phyloP scores from a whole-genome alignment of 163 green algal species.

The Chlamydomonas reinhardtii region DNA sequence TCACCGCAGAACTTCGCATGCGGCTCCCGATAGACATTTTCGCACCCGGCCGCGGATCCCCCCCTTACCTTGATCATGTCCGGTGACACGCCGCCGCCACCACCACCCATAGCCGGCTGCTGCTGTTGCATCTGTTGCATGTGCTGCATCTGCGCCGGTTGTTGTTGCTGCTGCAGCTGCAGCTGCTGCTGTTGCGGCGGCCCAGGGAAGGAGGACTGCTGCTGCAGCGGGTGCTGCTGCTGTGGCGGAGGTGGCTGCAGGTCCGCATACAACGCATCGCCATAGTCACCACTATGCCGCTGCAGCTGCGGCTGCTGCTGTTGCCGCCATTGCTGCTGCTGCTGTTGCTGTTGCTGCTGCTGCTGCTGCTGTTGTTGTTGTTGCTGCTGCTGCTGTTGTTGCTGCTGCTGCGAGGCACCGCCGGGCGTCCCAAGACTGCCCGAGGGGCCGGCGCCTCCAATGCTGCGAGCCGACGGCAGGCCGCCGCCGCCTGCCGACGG shows the following conservation, averaged over 20 bases:
- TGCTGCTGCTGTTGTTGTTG: conserved; percentile 16
- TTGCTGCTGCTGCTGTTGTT: background rate
- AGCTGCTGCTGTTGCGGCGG: background rate
- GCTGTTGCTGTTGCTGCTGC: background rate
- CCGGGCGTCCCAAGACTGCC: background rate
- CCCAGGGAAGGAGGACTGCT: too few species aligned
- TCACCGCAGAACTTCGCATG: too few species aligned
- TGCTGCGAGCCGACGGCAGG: background rate
- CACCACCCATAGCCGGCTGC: background rate
- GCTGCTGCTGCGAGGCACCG: background rate
- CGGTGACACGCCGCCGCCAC: background rate
- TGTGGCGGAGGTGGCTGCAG: background rate
- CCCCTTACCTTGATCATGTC: background rate
- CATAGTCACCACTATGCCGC: background rate
- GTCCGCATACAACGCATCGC: background rate
- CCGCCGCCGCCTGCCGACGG: background rate
- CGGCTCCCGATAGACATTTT: too few species aligned
- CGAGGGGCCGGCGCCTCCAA: background rate
- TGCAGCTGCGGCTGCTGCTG: background rate
- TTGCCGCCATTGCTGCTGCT: background rate
- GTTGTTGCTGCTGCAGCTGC: background rate
- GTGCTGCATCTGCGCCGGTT: background rate
- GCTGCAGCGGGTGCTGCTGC: background rate
- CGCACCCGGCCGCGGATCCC: too few species aligned
- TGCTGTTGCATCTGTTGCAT: background rate